Percentiles rank a stretch among this genome's conserved stretches.
Evolutionary conservation across 805 yeast genomes (phyloP).

Genomic region (Candida anglica): DNA sequence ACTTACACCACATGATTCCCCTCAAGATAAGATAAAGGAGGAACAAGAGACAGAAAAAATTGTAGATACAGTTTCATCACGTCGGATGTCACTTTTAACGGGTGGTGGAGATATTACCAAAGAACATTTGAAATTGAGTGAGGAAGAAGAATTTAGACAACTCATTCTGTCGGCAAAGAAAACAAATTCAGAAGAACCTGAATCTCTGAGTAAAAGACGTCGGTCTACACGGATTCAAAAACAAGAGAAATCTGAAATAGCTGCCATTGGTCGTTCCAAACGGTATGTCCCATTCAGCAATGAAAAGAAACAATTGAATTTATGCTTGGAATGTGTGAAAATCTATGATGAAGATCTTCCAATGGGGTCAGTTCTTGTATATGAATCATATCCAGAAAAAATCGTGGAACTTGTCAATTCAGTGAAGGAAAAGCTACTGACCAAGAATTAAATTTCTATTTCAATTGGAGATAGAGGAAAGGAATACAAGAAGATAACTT

Average conservation of each 20-base stretch:
- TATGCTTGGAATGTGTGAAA: conserved; percentile 3
- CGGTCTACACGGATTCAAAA: conserved; percentile 5
- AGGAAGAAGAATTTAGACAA: conserved; percentile 4
- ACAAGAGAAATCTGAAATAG: conserved; percentile 1
- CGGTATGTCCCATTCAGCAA: conserved; percentile 1
- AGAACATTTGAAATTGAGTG: conserved; percentile 1
- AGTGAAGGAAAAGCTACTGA: neutral
- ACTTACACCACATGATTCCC: conserved; percentile 37
- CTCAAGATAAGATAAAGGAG: conserved; percentile 14
- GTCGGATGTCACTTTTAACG: conserved; percentile 1
- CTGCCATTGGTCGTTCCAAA: conserved; percentile 2
- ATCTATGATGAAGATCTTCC: conserved; percentile 3
- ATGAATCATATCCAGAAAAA: conserved; percentile 2
- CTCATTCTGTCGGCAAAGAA: conserved; percentile 2
- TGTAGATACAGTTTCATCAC: neutral
- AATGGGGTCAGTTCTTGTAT: conserved; percentile 1
- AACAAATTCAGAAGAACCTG: neutral
- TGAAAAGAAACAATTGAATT: conserved; percentile 2
- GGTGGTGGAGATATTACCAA: neutral
- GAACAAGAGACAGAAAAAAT: conserved; percentile 1
- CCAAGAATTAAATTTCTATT: neutral
- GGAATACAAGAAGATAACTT: neutral
- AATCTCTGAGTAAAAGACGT: conserved; percentile 1
- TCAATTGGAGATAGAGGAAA: neutral
- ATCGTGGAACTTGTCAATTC: neutral